A percentile compares a stretch with the other conserved stretches of the same genome.
Conservation (phyloP, 176 grass and related monocot genomes). For the Cenchrus purpureus region DNA sequence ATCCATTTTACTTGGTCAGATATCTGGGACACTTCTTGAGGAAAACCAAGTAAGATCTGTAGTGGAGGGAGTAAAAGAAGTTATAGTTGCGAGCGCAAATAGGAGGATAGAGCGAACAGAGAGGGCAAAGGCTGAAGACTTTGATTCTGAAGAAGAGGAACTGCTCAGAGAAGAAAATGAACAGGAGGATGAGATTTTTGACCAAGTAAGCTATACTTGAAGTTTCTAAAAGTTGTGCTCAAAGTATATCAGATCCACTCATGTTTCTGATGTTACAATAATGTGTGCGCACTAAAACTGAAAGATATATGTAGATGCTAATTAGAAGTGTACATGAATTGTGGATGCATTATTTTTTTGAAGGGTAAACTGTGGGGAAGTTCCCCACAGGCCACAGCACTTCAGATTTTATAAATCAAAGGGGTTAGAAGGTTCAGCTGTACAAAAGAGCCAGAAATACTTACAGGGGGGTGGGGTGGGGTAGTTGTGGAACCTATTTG, state of each 20-base stretch:
- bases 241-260: constrained; percentile 7
- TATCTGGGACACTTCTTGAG: constrained; percentile 65
- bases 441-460: too few relatives aligned
- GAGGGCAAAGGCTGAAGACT: constrained; percentile 62
- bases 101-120: constrained; percentile 75
- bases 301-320: constrained; percentile 27
- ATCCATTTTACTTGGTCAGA: constrained; percentile 40
- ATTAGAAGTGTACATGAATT: constrained; percentile 6
- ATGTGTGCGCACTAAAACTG: constrained; percentile 13
- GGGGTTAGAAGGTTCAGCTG: too few relatives aligned
- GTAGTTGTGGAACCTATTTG: neutral
- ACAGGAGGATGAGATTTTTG: constrained; percentile 86
- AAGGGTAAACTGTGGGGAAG: too few relatives aligned
- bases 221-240: constrained; percentile 4
- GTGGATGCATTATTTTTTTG: neutral
- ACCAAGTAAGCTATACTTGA: constrained; percentile 62
- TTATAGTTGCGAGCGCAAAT: constrained; percentile 60
- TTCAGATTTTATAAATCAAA: too few relatives aligned
- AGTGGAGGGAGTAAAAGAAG: constrained; percentile 76
- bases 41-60: constrained; percentile 70
- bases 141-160: constrained; percentile 86
- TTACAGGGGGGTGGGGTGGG: too few relatives aligned
- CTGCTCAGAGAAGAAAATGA: constrained; percentile 85
- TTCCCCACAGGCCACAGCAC: too few relatives aligned
- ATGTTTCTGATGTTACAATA: constrained; percentile 16